Base-by-base conservation (phyloP, 768 basidiomycete species). In the Collybiopsis confluens region DNA sequence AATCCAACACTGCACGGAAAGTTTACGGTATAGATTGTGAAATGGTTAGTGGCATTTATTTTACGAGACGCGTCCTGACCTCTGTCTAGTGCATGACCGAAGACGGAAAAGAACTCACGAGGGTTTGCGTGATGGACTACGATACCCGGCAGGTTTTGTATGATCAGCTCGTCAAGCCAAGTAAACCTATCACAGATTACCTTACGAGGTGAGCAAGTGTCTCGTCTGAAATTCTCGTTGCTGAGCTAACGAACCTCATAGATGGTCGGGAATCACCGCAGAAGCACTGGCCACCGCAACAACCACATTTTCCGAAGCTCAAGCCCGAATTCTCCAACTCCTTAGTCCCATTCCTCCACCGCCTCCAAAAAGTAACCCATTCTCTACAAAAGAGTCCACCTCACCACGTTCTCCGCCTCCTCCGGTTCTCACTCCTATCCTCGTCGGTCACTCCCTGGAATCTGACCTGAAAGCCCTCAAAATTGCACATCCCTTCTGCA, bases 11-110 rank as follows among this genome's bases (percentile, higher is more conserved):
- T n/a, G 65, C 65, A 42, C 74, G 78, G 3, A 75, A 72, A 55
- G 79, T 96, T 23, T 85, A 90, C 52, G 91, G 92, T 0, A 80
- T 99, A 44, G 96, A 99, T 75, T 98, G 96, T 67, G 96, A 98
- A 68, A 98, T 98, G 96, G 95, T 92, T 9, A 16, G n/a, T 28
- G 21, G 33, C 10, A 16, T 45, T 16, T 30, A 18, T 4, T 45
- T 43, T 52, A 52, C 2, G 45, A 42, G 37, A 51, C 37, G 44
- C 43, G 40, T 54, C 48, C 42, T 26, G 0, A 41, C 20, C 30
- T 28, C 33, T 20, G n/a, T 42, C 2, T 58, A 97, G 94, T 96
- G 94, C 64, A 59, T 87, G 67, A 95, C 94, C 1, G 88, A 88
- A 62, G 88, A 90, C 52, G 95, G 94, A 8, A 93, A 90, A 60